Evolutionary conservation across 164 flowering plant species (phyloP).

Genomic region (Buxus sempervirens): DNA sequence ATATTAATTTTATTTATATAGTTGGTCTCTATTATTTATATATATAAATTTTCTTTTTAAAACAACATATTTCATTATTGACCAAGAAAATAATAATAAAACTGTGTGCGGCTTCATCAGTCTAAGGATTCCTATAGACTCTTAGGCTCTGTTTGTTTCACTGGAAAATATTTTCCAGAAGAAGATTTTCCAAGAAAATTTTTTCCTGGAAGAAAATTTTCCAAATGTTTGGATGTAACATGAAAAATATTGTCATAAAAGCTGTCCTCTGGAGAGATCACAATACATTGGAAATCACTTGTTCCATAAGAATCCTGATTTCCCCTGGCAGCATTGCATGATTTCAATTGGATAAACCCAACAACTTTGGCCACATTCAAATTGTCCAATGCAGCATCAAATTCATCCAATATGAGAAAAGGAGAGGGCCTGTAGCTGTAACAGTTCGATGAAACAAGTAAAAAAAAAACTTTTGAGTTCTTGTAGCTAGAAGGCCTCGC

Average conservation of each 20-base stretch:
- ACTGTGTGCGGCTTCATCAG: too few species aligned
- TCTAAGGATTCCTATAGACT: too few species aligned
- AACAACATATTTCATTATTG: too few species aligned
- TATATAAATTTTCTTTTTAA: too few species aligned
- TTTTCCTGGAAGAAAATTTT: too few species aligned
- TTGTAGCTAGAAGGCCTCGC: background rate
- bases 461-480: background rate
- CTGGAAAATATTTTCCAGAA: too few species aligned
- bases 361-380: slow-evolving; percentile 96
- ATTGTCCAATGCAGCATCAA: slow-evolving; percentile 97
- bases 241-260: slow-evolving; percentile 98
- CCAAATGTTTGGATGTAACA: too few species aligned
- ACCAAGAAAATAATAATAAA: too few species aligned
- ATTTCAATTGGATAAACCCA: slow-evolving; percentile 83
- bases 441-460: slow-evolving; percentile 6
- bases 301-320: slow-evolving; percentile 58
- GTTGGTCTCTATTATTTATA: too few species aligned
- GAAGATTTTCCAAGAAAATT: too few species aligned
- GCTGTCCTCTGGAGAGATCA: slow-evolving; percentile 91
- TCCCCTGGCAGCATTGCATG: slow-evolving; percentile 57
- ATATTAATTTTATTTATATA: too few species aligned
- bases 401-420: slow-evolving; percentile 97
- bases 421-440: slow-evolving; percentile 95
- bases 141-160: too few species aligned
- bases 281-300: slow-evolving; percentile 89